Base-by-base conservation (phyloP, 1,284 basidiomycete genomes). In the Ustilago xerochloae region DNA sequence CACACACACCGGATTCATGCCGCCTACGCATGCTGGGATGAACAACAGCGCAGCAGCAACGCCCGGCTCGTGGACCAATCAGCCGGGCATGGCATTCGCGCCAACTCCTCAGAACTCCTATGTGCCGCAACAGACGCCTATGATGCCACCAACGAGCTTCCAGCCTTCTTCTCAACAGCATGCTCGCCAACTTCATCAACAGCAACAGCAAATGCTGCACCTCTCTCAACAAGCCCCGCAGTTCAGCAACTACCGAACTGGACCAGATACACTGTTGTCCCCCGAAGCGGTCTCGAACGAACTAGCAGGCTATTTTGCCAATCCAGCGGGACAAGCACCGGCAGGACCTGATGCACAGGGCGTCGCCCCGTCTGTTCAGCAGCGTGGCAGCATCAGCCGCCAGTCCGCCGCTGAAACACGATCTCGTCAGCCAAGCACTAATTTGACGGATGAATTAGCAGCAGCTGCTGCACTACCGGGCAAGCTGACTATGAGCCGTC, bases 401-500 rank as follows among this genome's bases (percentile, higher is more conserved):
- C 69, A 45, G 10, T 70, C 57, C 5, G 53, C 53, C 0, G 46
- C 48, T 1, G 57, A 56, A 8, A 48, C 52, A 8, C 69, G 60
- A 35, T 70, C 72, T 9, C 45, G 72, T 28, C 67, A 61, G n/a
- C n/a, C n/a, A 9, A 66, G 61, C 36, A 75, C 63, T 4, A 61
- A 33, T 4, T 29, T 57, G 35, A 46, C 67, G 6, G 67, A 71
- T 22, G 67, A 67, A n/a, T 16, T 64, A 1, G 45, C 30, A 35
- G 26, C 32, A 29, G 41, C 50, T 28, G 49, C 36, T 16, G 49
- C 56, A 6, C 20, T 74, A 9, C 57, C 65, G 4, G 58, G 53
- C 41, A 63, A 50, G 26, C 61, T 74, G 24, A 66, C 22, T 53
- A 66, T 75, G 72, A 77, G 57, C 47, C 63, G 69, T 13, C 63